Evolutionary conservation across 768 basidiomycete species (phyloP).

Genomic region (Tylopilus sp.): DNA sequence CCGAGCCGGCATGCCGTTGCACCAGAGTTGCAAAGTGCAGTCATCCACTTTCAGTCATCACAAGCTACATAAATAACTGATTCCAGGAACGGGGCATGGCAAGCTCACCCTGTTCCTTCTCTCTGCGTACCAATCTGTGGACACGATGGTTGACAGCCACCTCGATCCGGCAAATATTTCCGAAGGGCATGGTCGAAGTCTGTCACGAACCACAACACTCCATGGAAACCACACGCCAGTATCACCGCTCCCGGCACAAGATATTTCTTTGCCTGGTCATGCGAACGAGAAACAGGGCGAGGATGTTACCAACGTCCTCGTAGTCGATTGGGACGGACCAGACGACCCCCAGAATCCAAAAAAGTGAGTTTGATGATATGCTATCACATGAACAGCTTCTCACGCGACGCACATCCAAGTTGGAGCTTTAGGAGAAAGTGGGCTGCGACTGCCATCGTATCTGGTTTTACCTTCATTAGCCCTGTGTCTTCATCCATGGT

Average conservation of each 20-base stretch:
- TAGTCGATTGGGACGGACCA: slow-evolving; percentile 55
- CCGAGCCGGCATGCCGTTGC: background rate
- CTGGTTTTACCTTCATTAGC: slow-evolving; percentile 64
- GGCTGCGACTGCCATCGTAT: slow-evolving; percentile 57
- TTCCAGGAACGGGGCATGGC: background rate
- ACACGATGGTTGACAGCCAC: background rate
- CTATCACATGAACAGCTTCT: background rate
- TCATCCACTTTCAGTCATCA: background rate
- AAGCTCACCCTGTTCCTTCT: background rate
- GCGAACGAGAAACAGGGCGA: background rate
- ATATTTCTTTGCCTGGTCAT: background rate
- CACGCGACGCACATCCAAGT: slow-evolving; percentile 39
- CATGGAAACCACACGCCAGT: background rate
- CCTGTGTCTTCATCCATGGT: slow-evolving; percentile 75
- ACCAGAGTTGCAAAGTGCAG: background rate
- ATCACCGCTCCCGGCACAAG: background rate
- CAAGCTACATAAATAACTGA: slow-evolving; percentile 5
- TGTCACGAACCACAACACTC: slow-evolving; percentile 12
- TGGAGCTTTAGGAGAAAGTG: slow-evolving; percentile 61
- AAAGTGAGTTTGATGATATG: slow-evolving; percentile 38
- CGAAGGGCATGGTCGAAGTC: background rate
- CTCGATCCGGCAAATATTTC: background rate
- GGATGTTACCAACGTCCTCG: background rate
- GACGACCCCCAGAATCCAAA: slow-evolving; percentile 57
- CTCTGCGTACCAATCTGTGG: background rate